phyloP scores from a whole-genome alignment of 208 protist genomes.

The Phytomonas sp. region DNA sequence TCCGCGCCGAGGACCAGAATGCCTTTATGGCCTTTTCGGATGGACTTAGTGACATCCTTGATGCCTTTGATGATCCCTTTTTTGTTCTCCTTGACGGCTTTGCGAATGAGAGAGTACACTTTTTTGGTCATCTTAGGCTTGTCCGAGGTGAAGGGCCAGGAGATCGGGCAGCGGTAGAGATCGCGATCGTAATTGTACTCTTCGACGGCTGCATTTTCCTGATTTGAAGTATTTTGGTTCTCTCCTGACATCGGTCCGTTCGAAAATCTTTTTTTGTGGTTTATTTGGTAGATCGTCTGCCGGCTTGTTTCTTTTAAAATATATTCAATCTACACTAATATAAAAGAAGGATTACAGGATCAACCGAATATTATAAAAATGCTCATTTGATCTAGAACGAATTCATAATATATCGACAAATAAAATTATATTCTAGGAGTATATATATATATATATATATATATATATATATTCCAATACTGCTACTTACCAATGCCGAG shows the following conservation, averaged over 20 bases:
- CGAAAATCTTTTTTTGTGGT: neutral
- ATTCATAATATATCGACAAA: neutral
- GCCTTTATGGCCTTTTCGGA: conserved; percentile 88
- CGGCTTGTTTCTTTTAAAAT: neutral
- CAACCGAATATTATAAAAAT: neutral
- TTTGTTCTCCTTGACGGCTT: conserved; percentile 84
- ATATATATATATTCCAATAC: neutral
- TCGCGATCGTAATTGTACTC: conserved; percentile 90
- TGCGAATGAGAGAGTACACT: conserved; percentile 90
- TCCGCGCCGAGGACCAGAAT: conserved; percentile 89
- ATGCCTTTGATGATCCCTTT: conserved; percentile 90
- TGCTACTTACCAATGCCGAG: neutral
- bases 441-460: neutral
- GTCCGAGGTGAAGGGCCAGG: conserved; percentile 81
- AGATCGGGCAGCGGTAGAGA: conserved; percentile 89
- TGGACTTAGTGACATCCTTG: conserved; percentile 91
- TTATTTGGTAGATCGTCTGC: neutral
- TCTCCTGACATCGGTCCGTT: conserved; percentile 40
- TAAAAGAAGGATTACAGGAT: neutral
- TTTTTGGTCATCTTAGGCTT: conserved; percentile 94
- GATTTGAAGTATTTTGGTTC: conserved; percentile 21
- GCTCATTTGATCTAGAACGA: neutral
- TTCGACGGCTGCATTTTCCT: conserved; percentile 21
- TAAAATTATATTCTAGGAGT: neutral
- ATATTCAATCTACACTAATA: neutral